A percentile compares a stretch with the other conserved stretches of the same genome.
Conservation (phyloP, 257 asterid genomes). For the Nicotiana obtusifolia region DNA sequence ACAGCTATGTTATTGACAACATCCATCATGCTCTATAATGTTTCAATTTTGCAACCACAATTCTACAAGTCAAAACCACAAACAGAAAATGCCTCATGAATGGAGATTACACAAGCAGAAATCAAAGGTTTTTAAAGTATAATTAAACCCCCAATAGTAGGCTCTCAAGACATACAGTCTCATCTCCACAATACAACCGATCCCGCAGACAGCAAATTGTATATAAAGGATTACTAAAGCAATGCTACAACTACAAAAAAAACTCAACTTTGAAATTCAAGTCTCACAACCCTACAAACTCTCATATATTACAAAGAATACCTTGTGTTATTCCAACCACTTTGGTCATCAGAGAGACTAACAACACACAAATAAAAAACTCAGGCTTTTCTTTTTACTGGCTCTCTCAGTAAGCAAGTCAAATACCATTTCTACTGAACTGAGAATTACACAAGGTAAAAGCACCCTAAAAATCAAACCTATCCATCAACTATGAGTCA, state of each 20-base stretch:
- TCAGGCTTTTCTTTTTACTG: not conserved
- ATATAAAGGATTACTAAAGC: not conserved
- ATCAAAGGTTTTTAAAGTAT: not conserved
- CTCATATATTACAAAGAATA: not conserved
- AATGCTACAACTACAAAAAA: not conserved
- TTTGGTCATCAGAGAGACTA: not conserved
- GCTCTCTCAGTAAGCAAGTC: not conserved
- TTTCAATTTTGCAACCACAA: not conserved
- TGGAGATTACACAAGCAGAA: not conserved
- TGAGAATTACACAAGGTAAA: not conserved
- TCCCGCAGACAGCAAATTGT: not conserved
- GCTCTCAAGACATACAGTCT: not conserved
- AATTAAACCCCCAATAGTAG: not conserved
- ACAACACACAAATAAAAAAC: not conserved
- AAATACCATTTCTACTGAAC: not conserved
- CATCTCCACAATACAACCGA: not conserved
- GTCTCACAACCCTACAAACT: not conserved
- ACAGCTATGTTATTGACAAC: slow-evolving; percentile 13
- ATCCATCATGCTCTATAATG: slow-evolving; percentile 27
- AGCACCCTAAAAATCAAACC: not conserved
- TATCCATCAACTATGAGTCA: not conserved
- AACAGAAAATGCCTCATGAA: not conserved
- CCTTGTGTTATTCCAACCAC: not conserved
- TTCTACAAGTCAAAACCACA: slow-evolving; percentile 1
- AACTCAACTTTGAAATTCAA: not conserved